A percentile compares a stretch with the other conserved stretches of the same genome.
These are phyloP conservation scores for Xylaria sp. DNA, from an alignment of 2,329 filamentous ascomycete genomes.

Conservation along the genomic window DNA sequence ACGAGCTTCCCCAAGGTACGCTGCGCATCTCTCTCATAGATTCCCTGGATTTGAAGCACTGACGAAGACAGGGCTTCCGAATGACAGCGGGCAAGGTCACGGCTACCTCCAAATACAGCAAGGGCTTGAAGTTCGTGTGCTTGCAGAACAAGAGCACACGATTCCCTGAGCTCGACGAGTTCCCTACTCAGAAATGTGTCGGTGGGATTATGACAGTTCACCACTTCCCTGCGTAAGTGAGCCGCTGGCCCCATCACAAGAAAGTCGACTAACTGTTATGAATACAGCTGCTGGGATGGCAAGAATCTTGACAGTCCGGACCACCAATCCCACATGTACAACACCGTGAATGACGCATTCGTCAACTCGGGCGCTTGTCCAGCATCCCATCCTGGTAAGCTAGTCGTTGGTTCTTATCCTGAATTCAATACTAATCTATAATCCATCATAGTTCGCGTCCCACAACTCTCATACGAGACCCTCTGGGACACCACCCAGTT, in stretches of 20 bases:
- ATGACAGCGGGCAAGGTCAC: constrained; percentile 56
- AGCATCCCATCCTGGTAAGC: constrained; percentile 50
- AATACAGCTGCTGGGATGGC: constrained; percentile 58
- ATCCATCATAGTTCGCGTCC: constrained; percentile 49
- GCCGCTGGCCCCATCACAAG: neutral
- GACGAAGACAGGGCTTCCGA: constrained; percentile 53
- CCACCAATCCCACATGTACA: constrained; percentile 50
- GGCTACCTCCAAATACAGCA: constrained; percentile 49
- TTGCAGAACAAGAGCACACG: constrained; percentile 54
- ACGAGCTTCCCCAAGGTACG: constrained; percentile 57
- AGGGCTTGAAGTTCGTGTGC: constrained; percentile 56
- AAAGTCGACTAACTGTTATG: constrained; percentile 16
- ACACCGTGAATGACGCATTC: constrained; percentile 48
- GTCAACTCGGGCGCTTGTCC: constrained; percentile 52
- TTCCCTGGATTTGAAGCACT: neutral
- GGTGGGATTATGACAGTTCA: constrained; percentile 58
- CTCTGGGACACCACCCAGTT: constrained; percentile 58
- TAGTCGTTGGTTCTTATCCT: neutral
- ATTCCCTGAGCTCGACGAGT: constrained; percentile 54
- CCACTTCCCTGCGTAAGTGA: constrained; percentile 53
- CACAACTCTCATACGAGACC: constrained; percentile 58
- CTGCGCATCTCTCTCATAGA: neutral
- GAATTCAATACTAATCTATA: neutral
- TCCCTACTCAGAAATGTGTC: constrained; percentile 54
- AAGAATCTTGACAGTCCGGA: constrained; percentile 55